A percentile compares a stretch with the other conserved stretches of the same genome.
These are phyloP conservation scores for Malassezia caprae DNA, from an alignment of 1,284 basidiomycete species.

Conservation along the genomic window DNA sequence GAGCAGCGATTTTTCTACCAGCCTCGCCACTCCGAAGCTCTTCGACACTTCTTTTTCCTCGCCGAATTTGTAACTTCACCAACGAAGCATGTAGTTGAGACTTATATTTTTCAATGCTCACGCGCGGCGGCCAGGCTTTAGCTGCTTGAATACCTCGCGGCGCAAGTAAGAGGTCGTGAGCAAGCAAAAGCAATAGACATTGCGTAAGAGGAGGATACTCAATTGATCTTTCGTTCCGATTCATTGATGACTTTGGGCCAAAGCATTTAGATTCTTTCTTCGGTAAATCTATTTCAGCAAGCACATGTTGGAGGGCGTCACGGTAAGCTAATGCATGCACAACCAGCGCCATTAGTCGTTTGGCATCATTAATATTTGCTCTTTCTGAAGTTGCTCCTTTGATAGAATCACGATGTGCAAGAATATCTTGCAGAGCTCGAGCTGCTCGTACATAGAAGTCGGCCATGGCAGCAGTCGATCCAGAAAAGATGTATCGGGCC, in stretches of 20 bases:
- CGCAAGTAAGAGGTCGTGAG: constrained; percentile 38
- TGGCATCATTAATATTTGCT: constrained; percentile 20
- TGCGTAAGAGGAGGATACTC: background rate
- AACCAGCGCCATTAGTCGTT: constrained; percentile 31
- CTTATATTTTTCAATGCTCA: constrained; percentile 58
- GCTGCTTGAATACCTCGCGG: constrained; percentile 33
- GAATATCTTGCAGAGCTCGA: constrained; percentile 26
- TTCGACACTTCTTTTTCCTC: constrained; percentile 23
- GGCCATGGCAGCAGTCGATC: constrained; percentile 20
- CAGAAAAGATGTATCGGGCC: background rate
- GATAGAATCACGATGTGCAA: constrained; percentile 29
- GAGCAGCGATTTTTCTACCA: constrained; percentile 18
- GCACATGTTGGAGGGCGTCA: constrained; percentile 18
- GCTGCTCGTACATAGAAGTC: constrained; percentile 40
- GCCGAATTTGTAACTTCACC: constrained; percentile 63
- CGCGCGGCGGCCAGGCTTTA: constrained; percentile 35
- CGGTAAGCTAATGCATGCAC: constrained; percentile 34
- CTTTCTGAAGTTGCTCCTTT: constrained; percentile 27
- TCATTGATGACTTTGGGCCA: constrained; percentile 2
- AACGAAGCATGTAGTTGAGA: constrained; percentile 77
- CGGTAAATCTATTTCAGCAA: constrained; percentile 19
- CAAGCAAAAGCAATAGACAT: constrained; percentile 33
- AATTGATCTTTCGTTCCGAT: background rate
- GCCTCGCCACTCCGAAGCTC: constrained; percentile 33
- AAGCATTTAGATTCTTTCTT: constrained; percentile 24